Conservation (phyloP, 2,329 filamentous ascomycete genomes). For the Venturia oleaginea region DNA sequence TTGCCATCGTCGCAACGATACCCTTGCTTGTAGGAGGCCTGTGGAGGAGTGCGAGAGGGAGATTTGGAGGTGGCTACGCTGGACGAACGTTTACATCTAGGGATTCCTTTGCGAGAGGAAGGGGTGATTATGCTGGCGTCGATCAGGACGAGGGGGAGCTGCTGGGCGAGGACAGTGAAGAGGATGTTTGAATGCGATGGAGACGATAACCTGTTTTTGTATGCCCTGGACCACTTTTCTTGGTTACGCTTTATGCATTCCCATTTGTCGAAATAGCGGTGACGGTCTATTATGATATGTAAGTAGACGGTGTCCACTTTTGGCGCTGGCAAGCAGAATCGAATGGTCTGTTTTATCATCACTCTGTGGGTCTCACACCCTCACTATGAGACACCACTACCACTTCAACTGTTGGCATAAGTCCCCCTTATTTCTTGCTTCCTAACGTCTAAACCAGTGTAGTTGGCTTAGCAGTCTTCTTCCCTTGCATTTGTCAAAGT, state of each 20-base stretch:
- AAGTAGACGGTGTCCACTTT: background rate
- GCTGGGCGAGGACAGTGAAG: slow-evolving; percentile 85
- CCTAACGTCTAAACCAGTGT: no score
- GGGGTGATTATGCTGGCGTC: slow-evolving; percentile 79
- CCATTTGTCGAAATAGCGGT: background rate
- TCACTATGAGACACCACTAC: background rate
- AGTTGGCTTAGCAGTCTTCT: no score
- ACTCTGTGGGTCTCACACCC: background rate
- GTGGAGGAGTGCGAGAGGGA: slow-evolving; percentile 53
- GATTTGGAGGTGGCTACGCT: slow-evolving; percentile 41
- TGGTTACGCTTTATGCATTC: background rate
- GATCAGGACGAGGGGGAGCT: slow-evolving; percentile 93
- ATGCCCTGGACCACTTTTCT: background rate
- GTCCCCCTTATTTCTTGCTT: no score
- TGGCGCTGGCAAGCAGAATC: background rate
- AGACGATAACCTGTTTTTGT: background rate
- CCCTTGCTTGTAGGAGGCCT: slow-evolving; percentile 65
- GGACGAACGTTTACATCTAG: slow-evolving; percentile 74
- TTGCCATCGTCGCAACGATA: slow-evolving; percentile 45
- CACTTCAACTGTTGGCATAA: no score
- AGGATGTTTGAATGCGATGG: slow-evolving; percentile 48
- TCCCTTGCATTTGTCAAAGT: no score
- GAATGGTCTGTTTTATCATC: background rate
- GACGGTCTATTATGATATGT: background rate
- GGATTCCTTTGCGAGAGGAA: slow-evolving; percentile 76